Conservation (phyloP, 345 rosid genomes). For the Sapria himalayana region DNA sequence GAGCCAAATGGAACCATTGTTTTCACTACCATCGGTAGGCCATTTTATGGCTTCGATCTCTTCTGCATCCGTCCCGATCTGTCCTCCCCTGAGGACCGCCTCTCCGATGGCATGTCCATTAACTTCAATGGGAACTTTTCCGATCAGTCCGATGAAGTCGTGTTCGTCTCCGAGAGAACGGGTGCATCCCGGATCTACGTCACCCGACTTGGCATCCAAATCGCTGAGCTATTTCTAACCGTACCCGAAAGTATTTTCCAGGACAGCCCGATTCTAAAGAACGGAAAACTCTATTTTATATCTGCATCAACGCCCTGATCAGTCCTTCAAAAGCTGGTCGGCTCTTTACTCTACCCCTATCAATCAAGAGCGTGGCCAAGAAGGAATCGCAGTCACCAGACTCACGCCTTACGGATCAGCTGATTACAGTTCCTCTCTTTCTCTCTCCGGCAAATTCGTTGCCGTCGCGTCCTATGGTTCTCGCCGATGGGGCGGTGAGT, state of each 20-base stretch:
- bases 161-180: conserved; percentile 48
- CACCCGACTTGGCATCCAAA: conserved; percentile 15
- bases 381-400: conserved; percentile 12
- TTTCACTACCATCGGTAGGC: conserved; percentile 49
- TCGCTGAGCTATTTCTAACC: conserved; percentile 24
- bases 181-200: conserved; percentile 28
- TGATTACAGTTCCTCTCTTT: conserved; percentile 61
- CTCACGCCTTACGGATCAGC: conserved; percentile 37
- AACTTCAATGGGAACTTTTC: conserved; percentile 62
- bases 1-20: conserved; percentile 42
- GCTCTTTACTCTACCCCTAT: conserved; percentile 31
- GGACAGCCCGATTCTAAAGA: conserved; percentile 45
- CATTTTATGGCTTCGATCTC: conserved; percentile 56
- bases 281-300: conserved; percentile 34
- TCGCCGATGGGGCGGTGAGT: conserved; percentile 65
- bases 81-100: conserved; percentile 19
- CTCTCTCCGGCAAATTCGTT: conserved; percentile 26
- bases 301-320: conserved; percentile 54
- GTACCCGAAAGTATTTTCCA: conserved; percentile 47
- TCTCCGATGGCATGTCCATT: conserved; percentile 51
- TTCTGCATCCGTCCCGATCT: conserved; percentile 4
- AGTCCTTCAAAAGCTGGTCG: conserved; percentile 40
- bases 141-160: conserved; percentile 13
- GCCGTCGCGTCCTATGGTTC: conserved; percentile 66
- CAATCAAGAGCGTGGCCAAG: neutral